Percentiles rank a stretch among this genome's conserved stretches.
Conservation (phyloP, 2,329 filamentous ascomycete genomes). For the Claviceps sp. region DNA sequence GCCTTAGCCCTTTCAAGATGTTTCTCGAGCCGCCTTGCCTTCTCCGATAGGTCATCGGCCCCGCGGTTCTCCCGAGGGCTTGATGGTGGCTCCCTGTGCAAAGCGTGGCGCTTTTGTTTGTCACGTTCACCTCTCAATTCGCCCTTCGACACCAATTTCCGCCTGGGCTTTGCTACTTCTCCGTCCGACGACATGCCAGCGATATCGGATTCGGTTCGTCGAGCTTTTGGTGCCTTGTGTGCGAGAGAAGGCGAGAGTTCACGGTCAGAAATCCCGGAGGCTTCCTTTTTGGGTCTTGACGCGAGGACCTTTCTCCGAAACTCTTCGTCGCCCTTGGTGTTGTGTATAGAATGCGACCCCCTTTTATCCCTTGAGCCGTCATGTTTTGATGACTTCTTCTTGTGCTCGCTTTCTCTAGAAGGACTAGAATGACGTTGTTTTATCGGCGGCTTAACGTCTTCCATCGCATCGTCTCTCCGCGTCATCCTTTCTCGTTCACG, state of each 20-base stretch:
- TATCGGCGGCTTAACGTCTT: slow-evolving; percentile 25
- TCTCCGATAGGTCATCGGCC: slow-evolving; percentile 37
- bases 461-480: slow-evolving; percentile 29
- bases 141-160: slow-evolving; percentile 50
- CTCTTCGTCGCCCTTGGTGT: slow-evolving; percentile 32
- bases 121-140: slow-evolving; percentile 47
- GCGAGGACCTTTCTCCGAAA: slow-evolving; percentile 37
- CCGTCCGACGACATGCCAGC: slow-evolving; percentile 41
- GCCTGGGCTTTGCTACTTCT: slow-evolving; percentile 43
- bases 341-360: slow-evolving; percentile 27
- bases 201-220: slow-evolving; percentile 40
- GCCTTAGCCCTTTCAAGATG: slow-evolving; percentile 48
- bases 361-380: slow-evolving; percentile 37
- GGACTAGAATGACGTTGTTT: slow-evolving; percentile 38
- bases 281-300: slow-evolving; percentile 39
- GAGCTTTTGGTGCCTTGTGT: slow-evolving; percentile 36
- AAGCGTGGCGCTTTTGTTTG: slow-evolving; percentile 35
- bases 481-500: slow-evolving; percentile 28
- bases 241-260: slow-evolving; percentile 36
- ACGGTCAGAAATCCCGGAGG: slow-evolving; percentile 35
- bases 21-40: slow-evolving; percentile 35
- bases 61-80: slow-evolving; percentile 36
- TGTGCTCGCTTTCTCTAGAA: slow-evolving; percentile 28
- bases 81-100: slow-evolving; percentile 36
- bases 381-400: slow-evolving; percentile 29